Percentiles rank a stretch among this genome's conserved stretches.
phyloP scores from a whole-genome alignment of 2,329 filamentous ascomycete genomes.

The Fusarium beomiforme region DNA sequence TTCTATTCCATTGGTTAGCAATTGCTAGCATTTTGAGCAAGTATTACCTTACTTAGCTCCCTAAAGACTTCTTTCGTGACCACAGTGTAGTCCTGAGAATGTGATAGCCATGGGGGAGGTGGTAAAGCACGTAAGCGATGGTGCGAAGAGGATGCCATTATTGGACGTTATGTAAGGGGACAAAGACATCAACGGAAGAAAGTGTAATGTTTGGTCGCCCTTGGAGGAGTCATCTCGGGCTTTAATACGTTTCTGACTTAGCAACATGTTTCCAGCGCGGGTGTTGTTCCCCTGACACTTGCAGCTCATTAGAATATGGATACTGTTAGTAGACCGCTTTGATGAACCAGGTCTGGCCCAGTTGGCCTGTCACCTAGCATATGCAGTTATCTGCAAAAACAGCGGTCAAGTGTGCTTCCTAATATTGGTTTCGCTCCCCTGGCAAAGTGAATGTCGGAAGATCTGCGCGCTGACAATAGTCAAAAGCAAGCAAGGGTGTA shows the following conservation, averaged over 20 bases:
- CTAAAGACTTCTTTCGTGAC: not conserved
- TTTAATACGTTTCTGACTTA: not conserved
- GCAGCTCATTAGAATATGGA: too few relatives aligned
- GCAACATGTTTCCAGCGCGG: too few relatives aligned
- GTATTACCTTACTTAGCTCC: not conserved
- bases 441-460: too few relatives aligned
- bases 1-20: not conserved
- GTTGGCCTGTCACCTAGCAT: too few relatives aligned
- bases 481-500: not conserved
- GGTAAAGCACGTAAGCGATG: not conserved
- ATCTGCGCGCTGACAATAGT: too few relatives aligned
- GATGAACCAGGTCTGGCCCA: too few relatives aligned
- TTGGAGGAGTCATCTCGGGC: not conserved
- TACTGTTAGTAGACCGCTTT: too few relatives aligned
- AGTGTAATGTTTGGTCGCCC: not conserved
- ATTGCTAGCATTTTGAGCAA: not conserved
- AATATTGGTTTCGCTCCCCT: too few relatives aligned
- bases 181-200: not conserved
- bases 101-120: not conserved
- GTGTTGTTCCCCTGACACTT: too few relatives aligned
- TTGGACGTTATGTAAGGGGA: not conserved
- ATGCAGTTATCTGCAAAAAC: too few relatives aligned
- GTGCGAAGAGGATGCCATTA: not conserved
- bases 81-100: not conserved
- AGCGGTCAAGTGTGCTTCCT: too few relatives aligned